phyloP scores from a whole-genome alignment of 2,329 filamentous ascomycete species.

The Stachybotrys echinatus region DNA sequence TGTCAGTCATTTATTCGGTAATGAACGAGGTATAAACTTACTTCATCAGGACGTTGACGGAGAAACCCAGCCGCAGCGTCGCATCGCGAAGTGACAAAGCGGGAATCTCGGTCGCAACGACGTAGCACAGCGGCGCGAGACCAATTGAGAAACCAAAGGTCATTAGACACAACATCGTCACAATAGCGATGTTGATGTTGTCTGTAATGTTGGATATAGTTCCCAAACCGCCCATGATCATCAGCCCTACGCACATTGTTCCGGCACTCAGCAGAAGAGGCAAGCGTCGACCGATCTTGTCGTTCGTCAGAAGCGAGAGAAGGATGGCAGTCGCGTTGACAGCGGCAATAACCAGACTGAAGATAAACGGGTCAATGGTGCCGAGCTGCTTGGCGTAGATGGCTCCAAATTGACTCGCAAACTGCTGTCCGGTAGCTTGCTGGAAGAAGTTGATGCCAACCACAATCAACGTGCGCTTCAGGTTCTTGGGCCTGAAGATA shows the following conservation, averaged over 20 bases:
- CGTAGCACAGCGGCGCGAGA: conserved; percentile 5
- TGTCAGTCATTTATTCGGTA: too few species aligned
- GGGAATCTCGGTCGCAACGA: conserved; percentile 12
- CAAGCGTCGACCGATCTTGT: conserved; percentile 6
- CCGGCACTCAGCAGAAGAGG: not conserved
- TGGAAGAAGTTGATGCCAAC: conserved; percentile 20
- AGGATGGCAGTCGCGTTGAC: conserved; percentile 3
- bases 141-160: conserved; percentile 5
- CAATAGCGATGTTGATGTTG: conserved; percentile 3
- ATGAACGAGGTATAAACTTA: not conserved
- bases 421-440: conserved; percentile 19
- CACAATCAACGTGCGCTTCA: conserved; percentile 17
- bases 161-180: conserved; percentile 5
- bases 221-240: conserved; percentile 6
- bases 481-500: conserved; percentile 7
- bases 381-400: conserved; percentile 18
- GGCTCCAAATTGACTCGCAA: conserved; percentile 19
- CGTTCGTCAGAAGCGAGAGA: not conserved
- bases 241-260: conserved; percentile 1
- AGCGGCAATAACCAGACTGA: conserved; percentile 9
- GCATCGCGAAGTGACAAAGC: conserved; percentile 6
- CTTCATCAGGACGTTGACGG: conserved; percentile 12
- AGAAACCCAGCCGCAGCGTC: conserved; percentile 1
- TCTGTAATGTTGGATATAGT: not conserved
- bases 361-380: conserved; percentile 19